Evolutionary conservation across 2,329 filamentous ascomycete species (phyloP), one percentile per base, ranked within the genome.

Genomic region (Chaetoscypha palmicola): DNA sequence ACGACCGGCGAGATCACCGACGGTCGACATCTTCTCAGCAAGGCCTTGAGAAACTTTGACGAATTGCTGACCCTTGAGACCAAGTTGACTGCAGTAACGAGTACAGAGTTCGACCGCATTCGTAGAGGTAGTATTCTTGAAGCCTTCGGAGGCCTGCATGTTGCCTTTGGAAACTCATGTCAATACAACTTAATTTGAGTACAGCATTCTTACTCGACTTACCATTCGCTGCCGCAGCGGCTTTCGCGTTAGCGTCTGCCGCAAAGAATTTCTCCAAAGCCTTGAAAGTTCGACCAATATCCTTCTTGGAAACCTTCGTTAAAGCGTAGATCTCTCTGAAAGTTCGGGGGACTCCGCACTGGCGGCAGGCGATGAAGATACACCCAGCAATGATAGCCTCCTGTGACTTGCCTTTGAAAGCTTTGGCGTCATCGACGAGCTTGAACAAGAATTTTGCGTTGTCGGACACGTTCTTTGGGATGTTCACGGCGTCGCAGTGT

Each of bases 281-380:
- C 71, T 98, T 98, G 76, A 96, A 98, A 19, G 91, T 91, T 46
- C 90, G 76, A 17, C 92, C 92, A 51, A 98, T 95, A 62, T 98
- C 94, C 69, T 97, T 97, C 72, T 97, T 96, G 48, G 84, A 83
- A 21, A 98, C 91, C 55, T 86, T 87, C 7, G 92, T 98, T 63
- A 97, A 73, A 49, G 88, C 83, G 68, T 86, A 94, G 58, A 98
- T 92, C 65, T 98, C 94, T 38, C 86, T 81, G 69, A 98, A 98
- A 3, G 89, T 94, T 53, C 92, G 85, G 3, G 86, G 83, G 22
- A 90, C 83, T 49, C 81, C 79, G 61, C 87, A 85, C 66, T 96
- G 88, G 34, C 92, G 88, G 64, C 91, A 97, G 31, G 92, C 89
- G 58, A 98, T 91, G 71, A 98, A 97, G 66, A 98, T 92, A 67